A percentile compares a stretch with the other conserved stretches of the same genome.
These are phyloP conservation scores for Angophora floribunda DNA, from an alignment of 345 rosid genomes.

Conservation along the genomic window DNA sequence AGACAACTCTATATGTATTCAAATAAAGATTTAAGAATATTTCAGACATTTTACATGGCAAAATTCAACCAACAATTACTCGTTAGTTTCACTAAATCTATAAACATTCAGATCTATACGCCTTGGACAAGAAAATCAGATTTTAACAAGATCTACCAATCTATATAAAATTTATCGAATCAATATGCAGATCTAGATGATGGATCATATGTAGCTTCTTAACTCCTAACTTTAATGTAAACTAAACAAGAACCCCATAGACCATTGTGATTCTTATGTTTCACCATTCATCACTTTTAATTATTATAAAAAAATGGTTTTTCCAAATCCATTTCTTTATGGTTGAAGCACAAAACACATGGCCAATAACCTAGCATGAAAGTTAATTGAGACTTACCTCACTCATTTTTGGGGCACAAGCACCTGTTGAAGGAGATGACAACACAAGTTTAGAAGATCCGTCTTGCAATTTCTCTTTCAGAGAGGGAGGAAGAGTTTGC, in stretches of 20 bases:
- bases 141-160: not conserved
- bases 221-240: not conserved
- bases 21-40: not conserved
- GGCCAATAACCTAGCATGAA: not conserved
- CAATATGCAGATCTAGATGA: not conserved
- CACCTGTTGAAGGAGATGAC: not conserved
- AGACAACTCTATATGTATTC: too few relatives aligned
- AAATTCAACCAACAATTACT: not conserved
- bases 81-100: not conserved
- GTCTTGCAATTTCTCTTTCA: not conserved
- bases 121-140: not conserved
- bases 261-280: not conserved
- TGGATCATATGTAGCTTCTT: not conserved
- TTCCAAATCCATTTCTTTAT: not conserved
- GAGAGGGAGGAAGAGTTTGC: not conserved
- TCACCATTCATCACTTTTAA: not conserved
- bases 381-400: not conserved
- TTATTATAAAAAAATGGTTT: not conserved
- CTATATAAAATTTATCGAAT: not conserved
- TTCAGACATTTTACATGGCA: not conserved
- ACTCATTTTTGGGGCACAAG: not conserved
- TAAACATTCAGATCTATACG: not conserved
- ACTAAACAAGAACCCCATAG: not conserved
- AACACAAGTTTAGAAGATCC: not conserved
- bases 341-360: not conserved